phyloP scores from a whole-genome alignment of 176 grass and related monocot genomes.

The Triticum urartu region DNA sequence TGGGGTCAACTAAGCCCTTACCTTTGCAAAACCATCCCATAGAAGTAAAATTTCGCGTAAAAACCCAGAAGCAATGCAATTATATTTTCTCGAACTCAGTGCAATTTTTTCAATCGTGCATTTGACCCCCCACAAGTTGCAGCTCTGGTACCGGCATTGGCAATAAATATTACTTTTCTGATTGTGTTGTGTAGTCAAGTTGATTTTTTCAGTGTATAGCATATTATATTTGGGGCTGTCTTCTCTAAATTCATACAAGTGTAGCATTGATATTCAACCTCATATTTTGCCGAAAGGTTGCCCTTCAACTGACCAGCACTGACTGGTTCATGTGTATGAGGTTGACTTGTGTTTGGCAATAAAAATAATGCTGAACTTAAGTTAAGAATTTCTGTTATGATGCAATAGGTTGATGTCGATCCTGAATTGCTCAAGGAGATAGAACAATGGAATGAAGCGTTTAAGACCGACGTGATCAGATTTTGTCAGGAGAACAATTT shows the following conservation, averaged over 20 bases:
- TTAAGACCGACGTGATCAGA: constrained; percentile 78
- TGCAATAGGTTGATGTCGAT: constrained; percentile 63
- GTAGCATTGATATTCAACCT: neutral
- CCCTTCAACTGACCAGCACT: neutral
- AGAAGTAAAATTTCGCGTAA: neutral
- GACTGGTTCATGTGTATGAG: neutral
- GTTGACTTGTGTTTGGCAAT: neutral
- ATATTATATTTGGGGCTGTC: neutral
- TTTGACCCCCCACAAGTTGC: neutral
- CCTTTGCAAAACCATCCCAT: neutral
- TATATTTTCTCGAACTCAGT: neutral
- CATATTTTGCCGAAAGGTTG: neutral
- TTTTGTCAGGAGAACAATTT: constrained; percentile 95
- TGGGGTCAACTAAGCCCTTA: neutral
- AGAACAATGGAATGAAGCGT: constrained; percentile 78
- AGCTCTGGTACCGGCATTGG: neutral
- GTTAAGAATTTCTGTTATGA: constrained; percentile 15
- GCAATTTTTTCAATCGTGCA: neutral
- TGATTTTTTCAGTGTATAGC: neutral
- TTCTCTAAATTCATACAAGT: neutral
- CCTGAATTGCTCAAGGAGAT: constrained; percentile 74
- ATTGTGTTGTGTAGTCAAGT: neutral
- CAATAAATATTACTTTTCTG: neutral
- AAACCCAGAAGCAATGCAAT: neutral
- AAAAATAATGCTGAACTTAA: neutral